Evolutionary conservation across 1,139 yeast species (phyloP).

Genomic region (Yamadazyma friedrichii): DNA sequence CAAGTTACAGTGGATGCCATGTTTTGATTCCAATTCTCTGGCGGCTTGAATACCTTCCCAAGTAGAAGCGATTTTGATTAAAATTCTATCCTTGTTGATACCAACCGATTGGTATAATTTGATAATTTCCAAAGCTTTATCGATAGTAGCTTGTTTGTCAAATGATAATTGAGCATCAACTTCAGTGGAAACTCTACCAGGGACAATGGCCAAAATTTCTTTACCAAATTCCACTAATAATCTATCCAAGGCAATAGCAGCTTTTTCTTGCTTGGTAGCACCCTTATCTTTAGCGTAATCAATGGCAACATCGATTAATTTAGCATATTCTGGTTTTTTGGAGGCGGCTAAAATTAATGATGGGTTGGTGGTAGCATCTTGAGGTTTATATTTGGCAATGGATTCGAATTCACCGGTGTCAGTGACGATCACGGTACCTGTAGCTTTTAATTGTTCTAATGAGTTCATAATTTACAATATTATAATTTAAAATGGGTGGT

Average conservation of each 20-base stretch:
- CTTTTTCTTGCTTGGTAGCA: conserved; percentile 46
- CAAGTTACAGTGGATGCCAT: conserved; percentile 93
- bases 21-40: conserved; percentile 84
- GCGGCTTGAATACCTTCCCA: conserved; percentile 99
- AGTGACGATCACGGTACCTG: conserved; percentile 95
- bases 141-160: conserved; percentile 88
- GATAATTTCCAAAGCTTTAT: conserved; percentile 88
- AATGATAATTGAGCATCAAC: conserved; percentile 98
- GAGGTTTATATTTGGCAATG: conserved; percentile 96
- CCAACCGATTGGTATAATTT: conserved; percentile 81
- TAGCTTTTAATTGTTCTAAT: conserved; percentile 87
- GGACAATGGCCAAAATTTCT: conserved; percentile 90
- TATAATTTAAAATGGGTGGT: neutral
- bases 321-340: conserved; percentile 84
- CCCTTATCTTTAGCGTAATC: conserved; percentile 76
- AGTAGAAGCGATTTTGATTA: conserved; percentile 96
- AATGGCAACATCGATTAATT: conserved; percentile 87
- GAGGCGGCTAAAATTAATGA: conserved; percentile 96
- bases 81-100: conserved; percentile 80
- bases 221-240: conserved; percentile 94
- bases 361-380: conserved; percentile 99
- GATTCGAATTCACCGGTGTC: conserved; percentile 99
- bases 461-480: conserved; percentile 43
- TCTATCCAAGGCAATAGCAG: conserved; percentile 81
- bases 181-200: conserved; percentile 99